A percentile compares a stretch with the other conserved stretches of the same genome.
These are phyloP conservation scores for Mortierella sp. DNA, from an alignment of 371 early-diverging fungal genomes.

Conservation along the genomic window DNA sequence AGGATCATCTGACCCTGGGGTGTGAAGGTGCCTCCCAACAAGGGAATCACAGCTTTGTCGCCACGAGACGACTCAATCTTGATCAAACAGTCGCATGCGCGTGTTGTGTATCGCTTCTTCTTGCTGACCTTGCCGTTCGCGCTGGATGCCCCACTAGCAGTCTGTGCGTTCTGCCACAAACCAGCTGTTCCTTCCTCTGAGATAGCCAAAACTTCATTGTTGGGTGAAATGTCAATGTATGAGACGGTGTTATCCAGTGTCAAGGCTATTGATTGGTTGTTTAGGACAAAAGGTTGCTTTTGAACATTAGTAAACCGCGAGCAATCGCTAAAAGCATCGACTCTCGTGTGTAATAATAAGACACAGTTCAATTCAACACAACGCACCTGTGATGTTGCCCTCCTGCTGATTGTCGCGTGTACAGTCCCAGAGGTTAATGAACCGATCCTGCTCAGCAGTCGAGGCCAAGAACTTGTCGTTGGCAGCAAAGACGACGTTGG, in stretches of 20 bases:
- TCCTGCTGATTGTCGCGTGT: conserved; percentile 66
- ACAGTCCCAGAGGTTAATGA: conserved; percentile 84
- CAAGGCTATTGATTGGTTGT: conserved; percentile 54
- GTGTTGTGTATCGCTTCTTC: conserved; percentile 73
- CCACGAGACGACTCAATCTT: conserved; percentile 65
- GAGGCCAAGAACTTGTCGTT: conserved; percentile 75
- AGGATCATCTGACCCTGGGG: conserved; percentile 69
- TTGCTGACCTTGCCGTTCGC: conserved; percentile 60
- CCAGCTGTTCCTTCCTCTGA: conserved; percentile 81
- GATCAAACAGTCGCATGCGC: conserved; percentile 71
- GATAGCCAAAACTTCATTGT: conserved; percentile 76
- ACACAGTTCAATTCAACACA: background rate
- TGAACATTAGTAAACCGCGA: background rate
- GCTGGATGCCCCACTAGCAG: conserved; percentile 43
- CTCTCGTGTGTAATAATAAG: background rate
- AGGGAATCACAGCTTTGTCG: conserved; percentile 64
- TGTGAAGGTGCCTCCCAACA: conserved; percentile 76
- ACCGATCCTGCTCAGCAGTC: conserved; percentile 83
- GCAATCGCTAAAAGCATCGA: background rate
- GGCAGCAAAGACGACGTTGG: conserved; percentile 69
- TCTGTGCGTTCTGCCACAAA: conserved; percentile 77
- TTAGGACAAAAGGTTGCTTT: background rate
- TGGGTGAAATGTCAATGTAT: conserved; percentile 68
- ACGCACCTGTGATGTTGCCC: conserved; percentile 65
- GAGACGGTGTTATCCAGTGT: conserved; percentile 75